Base-by-base conservation (phyloP, 805 yeast species). In the Yarrowia divulgata region DNA sequence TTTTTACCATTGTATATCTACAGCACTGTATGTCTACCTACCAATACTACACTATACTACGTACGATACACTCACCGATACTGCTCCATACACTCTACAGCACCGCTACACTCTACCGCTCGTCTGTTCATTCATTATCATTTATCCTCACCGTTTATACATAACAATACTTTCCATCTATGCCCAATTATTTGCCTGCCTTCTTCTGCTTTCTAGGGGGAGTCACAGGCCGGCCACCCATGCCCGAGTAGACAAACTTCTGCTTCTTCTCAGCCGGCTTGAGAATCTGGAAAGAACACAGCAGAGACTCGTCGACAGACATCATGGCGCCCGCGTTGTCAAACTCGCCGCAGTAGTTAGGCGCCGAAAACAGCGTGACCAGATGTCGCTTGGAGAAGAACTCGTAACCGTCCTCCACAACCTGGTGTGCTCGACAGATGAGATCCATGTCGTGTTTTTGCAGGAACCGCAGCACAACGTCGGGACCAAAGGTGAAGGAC, bases 311-410 rank as follows among this genome's bases (percentile, higher is more conserved):
- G 80, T 95, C 98, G 70, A 94, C 98, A 76, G 96, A 88, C 99
- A 94, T 94, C 98, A 95, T 95, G 50, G 99, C 99, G 77, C 98
- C 99, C 1, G 98, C 98, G 77, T 94, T 94, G 81, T 94, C 99
- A 78, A 94, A 94, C 81, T 95, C 98, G 76, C 99, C 99, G 85
- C 98, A 95, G 80, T 93, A 93, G 81, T 95, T 95, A 75, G 99
- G 99, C 70, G 99, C 99, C 68, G 95, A 88, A 79, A 94, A 94
- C 74, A 94, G 84, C 40, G 99, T 94, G 63, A 94, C 98, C 77
- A 94, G 85, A 81, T 94, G 98, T 78, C 98, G 90, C 80, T 94
- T 94, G 73, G 95, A 87, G 80, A 95, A 94, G 79, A 94, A 94
- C 83, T 94, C 98, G 81, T 95, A 94, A 73, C 99, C 99, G 81